These are phyloP conservation scores for Pichia exigua DNA, from an alignment of 805 yeast species.

Conservation along the genomic window DNA sequence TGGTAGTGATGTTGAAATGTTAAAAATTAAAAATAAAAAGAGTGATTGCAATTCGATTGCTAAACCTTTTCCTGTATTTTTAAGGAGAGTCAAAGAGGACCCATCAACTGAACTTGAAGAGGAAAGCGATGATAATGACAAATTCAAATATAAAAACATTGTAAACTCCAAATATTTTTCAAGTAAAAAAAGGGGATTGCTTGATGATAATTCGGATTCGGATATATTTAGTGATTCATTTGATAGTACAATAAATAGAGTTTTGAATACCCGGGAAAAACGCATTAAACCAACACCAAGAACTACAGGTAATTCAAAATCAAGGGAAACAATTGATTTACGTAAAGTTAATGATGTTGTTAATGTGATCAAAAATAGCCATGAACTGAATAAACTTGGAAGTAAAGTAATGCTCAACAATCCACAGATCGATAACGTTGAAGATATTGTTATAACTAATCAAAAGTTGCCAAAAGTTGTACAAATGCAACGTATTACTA, in stretches of 20 bases:
- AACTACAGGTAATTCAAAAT: background rate
- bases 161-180: background rate
- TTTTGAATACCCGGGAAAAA: background rate
- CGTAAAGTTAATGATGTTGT: background rate
- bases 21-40: background rate
- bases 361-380: background rate
- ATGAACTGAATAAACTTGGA: background rate
- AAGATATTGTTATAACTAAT: constrained; percentile 3
- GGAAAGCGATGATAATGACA: background rate
- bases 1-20: background rate
- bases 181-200: background rate
- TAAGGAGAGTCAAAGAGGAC: background rate
- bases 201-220: constrained; percentile 1
- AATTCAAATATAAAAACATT: background rate
- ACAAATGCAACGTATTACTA: background rate
- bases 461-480: constrained; percentile 1
- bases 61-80: background rate
- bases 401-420: background rate
- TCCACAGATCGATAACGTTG: background rate
- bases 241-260: constrained; percentile 1
- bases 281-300: background rate
- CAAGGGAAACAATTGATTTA: background rate
- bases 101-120: background rate
- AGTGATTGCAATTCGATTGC: background rate
- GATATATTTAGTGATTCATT: constrained; percentile 6